Base-by-base conservation (phyloP, 2,329 filamentous ascomycete genomes). In the Byssothecium circinans region DNA sequence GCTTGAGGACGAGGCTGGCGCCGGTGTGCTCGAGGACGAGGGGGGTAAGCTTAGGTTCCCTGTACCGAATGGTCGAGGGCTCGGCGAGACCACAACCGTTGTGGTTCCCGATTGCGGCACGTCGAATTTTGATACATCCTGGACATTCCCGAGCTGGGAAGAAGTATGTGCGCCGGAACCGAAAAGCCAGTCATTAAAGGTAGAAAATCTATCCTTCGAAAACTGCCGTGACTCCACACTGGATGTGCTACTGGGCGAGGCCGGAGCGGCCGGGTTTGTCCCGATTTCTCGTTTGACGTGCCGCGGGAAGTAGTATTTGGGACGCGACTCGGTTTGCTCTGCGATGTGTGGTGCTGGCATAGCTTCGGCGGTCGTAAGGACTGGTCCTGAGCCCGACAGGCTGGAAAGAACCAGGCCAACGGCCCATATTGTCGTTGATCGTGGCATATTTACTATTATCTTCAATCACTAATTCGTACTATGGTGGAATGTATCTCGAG, bases 221-320 rank as follows among this genome's bases (percentile, higher is more conserved):
- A 60, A 45, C 34, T 62, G 56, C 23, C 59, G 56, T 20, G 57
- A 52, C 36, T 60, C 44, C 41, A 61, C 47, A 2, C 58, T 43
- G 14, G 54, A 41, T 10, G 56, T 56, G 34, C 54, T 57, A 50
- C 56, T 64, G n/a, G 58, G 58, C 14, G 56, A 6, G 33, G 64
- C 61, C 15, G 67, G 54, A 14, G 58, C 56, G 33, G 69, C 70
- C 19, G 54, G 60, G 45, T 72, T 70, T 42, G 65, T 65, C 37
- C 66, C 56, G 43, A 71, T 70, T 54, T 74, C 68, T 42, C 75
- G 66, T 63, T 76, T 77, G 23, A 76, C 59, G 44, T 75, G 69
- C 45, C 73, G 70, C n/a, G 75, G 74, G 51, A 75, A 76, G 63
- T 77, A 77, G 68, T 77, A 77, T 55, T 69, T 67, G 19, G 75